Evolutionary conservation across 768 basidiomycete genomes (phyloP), one percentile per base, ranked within the genome.

Genomic region (Pleurotus ostreatus): DNA sequence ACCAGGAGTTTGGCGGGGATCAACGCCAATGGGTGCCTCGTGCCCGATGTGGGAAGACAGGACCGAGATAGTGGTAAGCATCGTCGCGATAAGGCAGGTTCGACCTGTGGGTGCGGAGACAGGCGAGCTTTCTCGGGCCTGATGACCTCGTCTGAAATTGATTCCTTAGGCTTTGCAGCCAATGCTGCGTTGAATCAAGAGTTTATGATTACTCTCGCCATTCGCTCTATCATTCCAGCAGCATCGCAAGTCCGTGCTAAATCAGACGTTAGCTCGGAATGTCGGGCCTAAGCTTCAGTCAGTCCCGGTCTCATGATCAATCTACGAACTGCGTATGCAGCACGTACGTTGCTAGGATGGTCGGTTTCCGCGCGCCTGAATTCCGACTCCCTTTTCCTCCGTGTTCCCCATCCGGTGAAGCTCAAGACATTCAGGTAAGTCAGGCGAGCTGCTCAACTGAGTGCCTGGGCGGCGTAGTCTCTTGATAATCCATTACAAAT

Each of bases 11-110:
- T 38, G 48, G 48, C 22, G 16, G 18, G 9, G 20, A 38, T 49
- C 48, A 49, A n/a, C 22, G 48, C 48, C 30, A n/a, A 5, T 13
- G n/a, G 15, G 37, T 5, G 48, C 48, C 48, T 34, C 48, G 48
- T 49, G 48, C 26, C 48, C 48, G 25, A 49, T 34, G 48, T 34
- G 48, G 48, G 48, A 49, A 49, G 48, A 5, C 11, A 26, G 48
- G 18, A 49, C 48, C 48, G 20, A 12, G 26, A 34, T 15, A 34
- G 15, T 20, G 48, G 48, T 12, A 30, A 8, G 26, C 2, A n/a
- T 49, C 0, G 48, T 16, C 48, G 26, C 20, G 48, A 49, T 49
- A 49, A 49, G 48, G 48, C 48, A 49, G 48, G 48, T 49, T 49
- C 48, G 48, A 49, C n/a, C 26, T 49, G 15, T 15, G 15, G 34